Base-by-base conservation (phyloP, 164 flowering plant species). In the Magnolia changhungtana region DNA sequence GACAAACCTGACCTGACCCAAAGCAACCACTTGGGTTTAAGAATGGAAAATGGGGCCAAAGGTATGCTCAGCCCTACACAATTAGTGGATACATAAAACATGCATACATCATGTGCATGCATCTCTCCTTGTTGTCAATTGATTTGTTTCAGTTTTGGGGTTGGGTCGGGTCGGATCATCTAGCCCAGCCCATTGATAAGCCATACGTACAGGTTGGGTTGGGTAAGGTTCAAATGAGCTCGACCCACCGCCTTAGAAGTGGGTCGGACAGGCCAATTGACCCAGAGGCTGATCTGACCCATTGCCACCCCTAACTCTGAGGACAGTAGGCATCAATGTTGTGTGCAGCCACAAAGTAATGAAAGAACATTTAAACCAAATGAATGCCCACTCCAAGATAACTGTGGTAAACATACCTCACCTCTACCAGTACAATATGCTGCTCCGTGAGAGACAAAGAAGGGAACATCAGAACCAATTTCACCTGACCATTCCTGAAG, bases 341-440 rank as follows among this genome's bases (percentile, higher is more conserved):
- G 61, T 16, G 5, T 29, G 51, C 19, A 68, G 50, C 71, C 50
- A 31, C 50, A 10, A 24, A 20, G n/a, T 55, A 24, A 13, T 24
- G 65, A 27, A 23, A 20, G 74, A 24, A 68, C 14, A 68, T 14
- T 68, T 31, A 18, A 51, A 51, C n/a, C 49, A n/a, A 55, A 4
- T 29, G 31, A 19, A 5, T 72, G 23, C 74, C 31, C 4, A 51
- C 45, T 51, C 52, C n/a, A 13, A 21, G 23, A 19, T 10, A 11
- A 14, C 63, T 72, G 20, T 63, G 45, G 69, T 18, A 9, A 67
- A 78, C 92, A 69, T 88, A 96, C 97, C 94, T 94, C 98, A 82
- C 99, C 99, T 87, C 97, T 86, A 67, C 99, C 96, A 21, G 97
- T 94, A 80, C 99, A 96, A 80, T 91, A 96, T 69, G 99, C 99